Evolutionary conservation across 192 early-diverging fungal species (phyloP).

Genomic region (Backusella sp.): DNA sequence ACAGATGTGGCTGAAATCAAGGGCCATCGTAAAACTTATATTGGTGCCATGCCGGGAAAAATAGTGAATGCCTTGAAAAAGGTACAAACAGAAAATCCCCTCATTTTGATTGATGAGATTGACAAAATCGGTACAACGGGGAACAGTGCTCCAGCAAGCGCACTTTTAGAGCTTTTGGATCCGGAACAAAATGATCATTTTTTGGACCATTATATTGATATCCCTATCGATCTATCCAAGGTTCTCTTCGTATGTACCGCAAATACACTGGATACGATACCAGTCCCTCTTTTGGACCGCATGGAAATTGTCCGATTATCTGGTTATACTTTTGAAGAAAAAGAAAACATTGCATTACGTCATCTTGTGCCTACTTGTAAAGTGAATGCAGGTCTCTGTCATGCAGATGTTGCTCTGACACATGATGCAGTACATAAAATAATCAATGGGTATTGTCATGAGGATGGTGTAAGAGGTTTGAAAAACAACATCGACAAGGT

Average conservation of each 20-base stretch:
- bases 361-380: conserved; percentile 86
- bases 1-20: conserved; percentile 99
- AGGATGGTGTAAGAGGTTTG: conserved; percentile 94
- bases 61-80: conserved; percentile 98
- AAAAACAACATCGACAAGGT: conserved; percentile 99
- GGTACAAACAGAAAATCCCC: conserved; percentile 96
- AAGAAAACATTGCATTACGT: conserved; percentile 84
- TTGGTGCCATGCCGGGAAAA: conserved; percentile 99
- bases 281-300: conserved; percentile 95
- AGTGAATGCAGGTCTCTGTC: conserved; percentile 73
- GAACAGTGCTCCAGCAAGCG: conserved; percentile 90
- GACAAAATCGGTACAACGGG: conserved; percentile 96
- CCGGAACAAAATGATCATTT: conserved; percentile 97
- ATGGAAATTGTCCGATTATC: conserved; percentile 97
- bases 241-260: conserved; percentile 99
- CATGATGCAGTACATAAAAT: conserved; percentile 80
- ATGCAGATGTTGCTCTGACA: conserved; percentile 62
- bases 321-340: conserved; percentile 84
- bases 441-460: conserved; percentile 91
- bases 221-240: conserved; percentile 96
- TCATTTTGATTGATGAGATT: conserved; percentile 98
- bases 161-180: conserved; percentile 93
- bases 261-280: conserved; percentile 96
- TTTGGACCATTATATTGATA: conserved; percentile 99
- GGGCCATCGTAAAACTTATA: conserved; percentile 97